These are phyloP conservation scores for Nitzschia sp. DNA, from an alignment of 108 stramenopile genomes.

Conservation along the genomic window DNA sequence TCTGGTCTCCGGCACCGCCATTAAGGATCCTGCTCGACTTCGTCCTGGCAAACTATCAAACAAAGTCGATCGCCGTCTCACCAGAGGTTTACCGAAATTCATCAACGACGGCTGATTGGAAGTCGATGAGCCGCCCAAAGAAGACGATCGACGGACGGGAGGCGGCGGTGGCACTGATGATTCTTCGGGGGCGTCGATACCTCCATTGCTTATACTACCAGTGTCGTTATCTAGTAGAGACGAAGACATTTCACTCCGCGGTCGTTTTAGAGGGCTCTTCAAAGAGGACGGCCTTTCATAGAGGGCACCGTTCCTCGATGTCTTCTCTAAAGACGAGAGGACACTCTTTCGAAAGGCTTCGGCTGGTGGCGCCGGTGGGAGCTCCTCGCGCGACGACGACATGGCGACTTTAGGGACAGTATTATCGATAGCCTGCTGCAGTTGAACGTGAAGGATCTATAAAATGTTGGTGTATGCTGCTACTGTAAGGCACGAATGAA, in stretches of 20 bases:
- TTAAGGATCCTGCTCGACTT: neutral
- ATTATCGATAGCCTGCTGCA: too few species aligned
- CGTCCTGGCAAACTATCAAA: constrained; percentile 4
- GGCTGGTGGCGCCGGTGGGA: neutral
- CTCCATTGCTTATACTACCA: too few species aligned
- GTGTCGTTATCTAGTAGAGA: too few species aligned
- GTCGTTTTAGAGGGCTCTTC: neutral
- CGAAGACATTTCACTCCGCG: neutral
- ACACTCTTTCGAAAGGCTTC: neutral
- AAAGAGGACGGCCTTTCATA: too few species aligned
- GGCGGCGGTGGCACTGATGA: neutral
- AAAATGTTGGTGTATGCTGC: too few species aligned
- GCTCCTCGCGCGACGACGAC: neutral
- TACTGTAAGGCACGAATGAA: too few species aligned
- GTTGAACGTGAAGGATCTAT: too few species aligned
- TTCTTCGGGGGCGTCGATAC: too few species aligned
- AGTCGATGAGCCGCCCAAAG: neutral
- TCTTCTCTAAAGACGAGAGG: neutral
- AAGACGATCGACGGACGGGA: neutral
- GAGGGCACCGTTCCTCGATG: neutral
- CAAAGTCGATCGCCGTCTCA: constrained; percentile 1
- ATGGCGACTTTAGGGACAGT: too few species aligned
- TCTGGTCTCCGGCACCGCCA: neutral
- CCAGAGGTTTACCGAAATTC: neutral
- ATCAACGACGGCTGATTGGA: neutral